These are phyloP conservation scores for Melocanna baccifera DNA, from an alignment of 176 grass and related monocot genomes.

Conservation along the genomic window DNA sequence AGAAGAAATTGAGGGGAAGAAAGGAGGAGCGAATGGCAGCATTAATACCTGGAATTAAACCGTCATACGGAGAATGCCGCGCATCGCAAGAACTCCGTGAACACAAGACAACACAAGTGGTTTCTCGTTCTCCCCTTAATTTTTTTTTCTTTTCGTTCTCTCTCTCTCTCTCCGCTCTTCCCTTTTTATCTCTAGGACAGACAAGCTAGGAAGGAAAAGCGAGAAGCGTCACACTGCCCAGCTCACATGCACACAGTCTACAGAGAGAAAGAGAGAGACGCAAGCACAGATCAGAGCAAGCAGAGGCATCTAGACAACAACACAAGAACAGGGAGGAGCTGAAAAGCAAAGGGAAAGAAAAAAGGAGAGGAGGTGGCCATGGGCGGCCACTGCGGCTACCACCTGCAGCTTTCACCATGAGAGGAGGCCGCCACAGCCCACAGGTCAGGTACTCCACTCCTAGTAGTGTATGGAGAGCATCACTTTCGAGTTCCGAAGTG, in stretches of 20 bases:
- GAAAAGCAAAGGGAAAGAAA: not conserved
- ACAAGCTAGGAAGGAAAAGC: slow-evolving; percentile 15
- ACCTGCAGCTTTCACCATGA: slow-evolving; percentile 36
- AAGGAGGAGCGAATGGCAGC: slow-evolving; percentile 6
- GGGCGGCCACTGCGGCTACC: slow-evolving; percentile 9
- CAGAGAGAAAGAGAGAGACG: not conserved
- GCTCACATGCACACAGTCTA: slow-evolving; percentile 16
- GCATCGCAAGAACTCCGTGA: slow-evolving; percentile 41
- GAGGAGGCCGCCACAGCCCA: not conserved
- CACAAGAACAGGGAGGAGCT: slow-evolving; percentile 25
- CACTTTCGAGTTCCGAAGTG: not conserved
- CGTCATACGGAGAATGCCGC: slow-evolving; percentile 47
- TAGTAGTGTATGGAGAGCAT: not conserved
- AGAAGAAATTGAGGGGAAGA: not conserved
- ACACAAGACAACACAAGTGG: not conserved
- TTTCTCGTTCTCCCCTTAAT: not conserved
- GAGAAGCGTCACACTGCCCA: not conserved
- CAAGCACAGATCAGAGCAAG: not conserved
- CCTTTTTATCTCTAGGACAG: slow-evolving; percentile 5
- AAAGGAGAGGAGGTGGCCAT: slow-evolving; percentile 19
- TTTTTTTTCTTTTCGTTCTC: not conserved
- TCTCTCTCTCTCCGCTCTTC: not conserved
- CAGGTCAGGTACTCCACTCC: not conserved
- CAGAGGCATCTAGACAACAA: slow-evolving; percentile 13
- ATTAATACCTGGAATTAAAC: slow-evolving; percentile 60